phyloP scores from a whole-genome alignment of 345 rosid genomes.

The Aquilaria sinensis region DNA sequence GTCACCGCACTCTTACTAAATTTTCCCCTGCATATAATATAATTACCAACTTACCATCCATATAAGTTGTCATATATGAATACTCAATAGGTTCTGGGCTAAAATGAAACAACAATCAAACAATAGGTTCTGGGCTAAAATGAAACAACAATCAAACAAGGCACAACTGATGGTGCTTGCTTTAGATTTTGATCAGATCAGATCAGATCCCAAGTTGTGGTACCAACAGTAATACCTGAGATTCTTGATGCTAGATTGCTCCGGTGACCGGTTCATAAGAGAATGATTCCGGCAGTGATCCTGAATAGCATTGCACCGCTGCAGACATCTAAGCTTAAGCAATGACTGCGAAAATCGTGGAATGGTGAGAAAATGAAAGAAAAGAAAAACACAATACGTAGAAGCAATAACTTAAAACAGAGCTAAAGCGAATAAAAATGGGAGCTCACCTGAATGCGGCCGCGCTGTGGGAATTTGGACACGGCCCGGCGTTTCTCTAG shows the following conservation, averaged over 20 bases:
- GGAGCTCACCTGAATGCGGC: constrained; percentile 65
- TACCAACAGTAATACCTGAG: constrained; percentile 31
- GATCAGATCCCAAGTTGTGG: background rate
- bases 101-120: background rate
- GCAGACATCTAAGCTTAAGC: constrained; percentile 56
- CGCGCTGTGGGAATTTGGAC: constrained; percentile 62
- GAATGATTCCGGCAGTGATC: constrained; percentile 30
- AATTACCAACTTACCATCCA: background rate
- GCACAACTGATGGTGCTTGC: background rate
- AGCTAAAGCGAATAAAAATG: background rate
- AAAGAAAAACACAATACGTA: background rate
- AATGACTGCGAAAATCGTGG: constrained; percentile 36
- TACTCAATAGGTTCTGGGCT: background rate
- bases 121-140: background rate
- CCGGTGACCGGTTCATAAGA: constrained; percentile 23
- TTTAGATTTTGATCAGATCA: too few relatives aligned
- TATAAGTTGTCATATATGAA: background rate
- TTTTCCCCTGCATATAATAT: constrained; percentile 39
- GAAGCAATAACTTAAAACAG: background rate
- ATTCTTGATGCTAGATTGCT: constrained; percentile 39
- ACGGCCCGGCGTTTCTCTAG: constrained; percentile 45
- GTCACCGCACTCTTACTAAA: constrained; percentile 28
- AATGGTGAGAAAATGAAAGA: background rate
- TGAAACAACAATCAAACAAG: background rate
- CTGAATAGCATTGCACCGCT: constrained; percentile 43